Base-by-base conservation (phyloP, 352 stramenopile genomes). In the Globisporangium irregulare region DNA sequence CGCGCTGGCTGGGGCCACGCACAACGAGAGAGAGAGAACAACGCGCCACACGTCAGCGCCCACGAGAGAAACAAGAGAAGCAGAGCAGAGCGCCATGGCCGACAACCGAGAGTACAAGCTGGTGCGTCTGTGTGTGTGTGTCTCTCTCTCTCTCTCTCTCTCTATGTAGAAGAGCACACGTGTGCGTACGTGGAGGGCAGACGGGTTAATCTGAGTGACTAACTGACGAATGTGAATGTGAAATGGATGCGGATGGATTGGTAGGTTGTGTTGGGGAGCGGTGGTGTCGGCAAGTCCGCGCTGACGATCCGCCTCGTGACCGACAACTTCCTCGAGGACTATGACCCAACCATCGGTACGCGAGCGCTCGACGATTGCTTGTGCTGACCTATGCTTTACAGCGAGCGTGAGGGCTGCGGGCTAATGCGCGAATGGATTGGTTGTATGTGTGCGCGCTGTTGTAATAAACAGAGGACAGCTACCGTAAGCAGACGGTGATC, bases 251-350 rank as follows among this genome's bases (percentile, higher is more conserved):
- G 14, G 29, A 32, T 32, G 29, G 29, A 15, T 1, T 41, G 3
- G 36, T 68, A 94, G 86, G 87, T 95, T 38, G 91, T 97, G 64
- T 76, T 97, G 60, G 91, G 91, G 61, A 94, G 87, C 68, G 91
- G 91, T 71, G 91, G 91, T 72, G 91, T 97, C 29, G 91, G 91
- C 69, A 97, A 97, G 80, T 97, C 88, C 34, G 91, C 91, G 64
- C 78, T 97, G n/a, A 97, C 90, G 55, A 94, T 97, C 70, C 87
- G 91, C n/a, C 87, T 97, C 57, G 88, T 97, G 70, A 94, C 88
- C 18, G 91, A 97, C 70, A 95, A 96, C 73, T 97, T 97, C 70
- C 74, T 97, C n/a, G 89, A 97, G 71, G 90, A 97, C 77, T 97
- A 96, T 82, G 91, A 97, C 74, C 91, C 91, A 29, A 97, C 91